Evolutionary conservation across 2,329 filamentous ascomycete species (phyloP).

Genomic region (Alternaria ventricosa): DNA sequence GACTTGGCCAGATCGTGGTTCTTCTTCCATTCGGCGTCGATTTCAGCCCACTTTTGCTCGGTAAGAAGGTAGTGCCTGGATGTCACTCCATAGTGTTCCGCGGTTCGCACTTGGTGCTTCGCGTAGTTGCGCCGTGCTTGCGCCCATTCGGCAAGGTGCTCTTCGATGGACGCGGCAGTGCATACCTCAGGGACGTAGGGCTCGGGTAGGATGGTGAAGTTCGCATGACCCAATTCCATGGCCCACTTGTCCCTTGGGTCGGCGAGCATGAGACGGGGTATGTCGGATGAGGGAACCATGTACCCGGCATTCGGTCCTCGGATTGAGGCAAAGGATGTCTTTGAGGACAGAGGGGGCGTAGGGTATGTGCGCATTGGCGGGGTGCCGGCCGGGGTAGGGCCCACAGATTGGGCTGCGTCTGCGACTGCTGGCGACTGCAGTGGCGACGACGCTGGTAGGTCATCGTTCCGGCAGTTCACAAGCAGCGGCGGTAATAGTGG

Average conservation of each 20-base stretch:
- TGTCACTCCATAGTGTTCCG: constrained; percentile 88
- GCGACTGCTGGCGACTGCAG: constrained; percentile 81
- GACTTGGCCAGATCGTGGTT: constrained; percentile 70
- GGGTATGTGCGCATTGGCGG: constrained; percentile 57
- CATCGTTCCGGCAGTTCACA: constrained; percentile 61
- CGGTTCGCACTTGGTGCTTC: constrained; percentile 84
- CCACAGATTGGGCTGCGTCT: constrained; percentile 58
- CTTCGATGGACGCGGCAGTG: constrained; percentile 66
- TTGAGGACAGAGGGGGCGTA: constrained; percentile 77
- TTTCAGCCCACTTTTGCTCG: constrained; percentile 85
- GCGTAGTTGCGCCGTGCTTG: constrained; percentile 83
- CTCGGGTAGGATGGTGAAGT: constrained; percentile 85
- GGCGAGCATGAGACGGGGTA: constrained; percentile 68
- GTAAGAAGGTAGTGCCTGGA: constrained; percentile 88
- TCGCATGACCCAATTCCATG: constrained; percentile 84
- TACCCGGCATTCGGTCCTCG: constrained; percentile 54
- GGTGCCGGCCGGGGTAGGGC: constrained; percentile 56
- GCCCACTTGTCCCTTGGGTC: constrained; percentile 86
- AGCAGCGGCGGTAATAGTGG: constrained; percentile 85
- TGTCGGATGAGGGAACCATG: constrained; percentile 59
- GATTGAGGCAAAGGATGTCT: constrained; percentile 80
- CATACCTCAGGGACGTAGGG: constrained; percentile 74
- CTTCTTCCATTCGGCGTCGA: constrained; percentile 75
- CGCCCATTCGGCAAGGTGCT: constrained; percentile 81
- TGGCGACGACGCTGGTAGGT: constrained; percentile 74